Evolutionary conservation across 2,329 filamentous ascomycete genomes (phyloP), one percentile per base, ranked within the genome.

Genomic region (Xylariaceae sp.): DNA sequence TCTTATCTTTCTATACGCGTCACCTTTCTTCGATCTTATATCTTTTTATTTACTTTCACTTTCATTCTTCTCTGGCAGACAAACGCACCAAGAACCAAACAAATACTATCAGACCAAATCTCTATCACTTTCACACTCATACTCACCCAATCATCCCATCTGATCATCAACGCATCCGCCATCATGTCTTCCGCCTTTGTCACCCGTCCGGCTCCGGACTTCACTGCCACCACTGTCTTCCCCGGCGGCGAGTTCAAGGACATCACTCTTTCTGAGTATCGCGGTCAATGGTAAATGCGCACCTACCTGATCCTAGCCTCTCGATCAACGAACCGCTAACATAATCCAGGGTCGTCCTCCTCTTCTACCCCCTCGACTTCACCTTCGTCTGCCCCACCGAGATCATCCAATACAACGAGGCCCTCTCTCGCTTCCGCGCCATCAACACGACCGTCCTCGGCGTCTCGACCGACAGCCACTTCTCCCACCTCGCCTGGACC

Each of bases 361-460:
- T 79, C 53, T 84, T 84, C 71, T 79, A 83, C 64, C 81, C 81
- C 46, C 80, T 82, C 68, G 80, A 82, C 58, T 85, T 81, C 74
- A 83, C 80, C 55, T 84, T 83, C 55, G 79, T 84, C 61, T 84
- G 80, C 70, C 78, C 79, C 22, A 80, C 77, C 61, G 78, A 84
- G 66, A 82, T 84, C 66, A 75, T 81, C 58, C 79, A 80, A 59
- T 84, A 78, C 69, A 79, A 76, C 64, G 76, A 82, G 45, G 76
- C 78, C 43, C 71, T 78, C n/a, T 62, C 75, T 44, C 76, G 80
- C 56, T 83, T 84, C 66, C 68, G 70, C 49, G 71, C 69, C 48
- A 77, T 82, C 60, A 76, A 77, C 63, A 79, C 79, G 50, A 67
- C 72, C 46, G 78, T 85, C 44, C 72, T 81, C 47, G 82, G 80